Percentiles rank a stretch among this genome's conserved stretches.
phyloP scores from a whole-genome alignment of 176 grass and related monocot genomes.

The Metroxylon sagu region DNA sequence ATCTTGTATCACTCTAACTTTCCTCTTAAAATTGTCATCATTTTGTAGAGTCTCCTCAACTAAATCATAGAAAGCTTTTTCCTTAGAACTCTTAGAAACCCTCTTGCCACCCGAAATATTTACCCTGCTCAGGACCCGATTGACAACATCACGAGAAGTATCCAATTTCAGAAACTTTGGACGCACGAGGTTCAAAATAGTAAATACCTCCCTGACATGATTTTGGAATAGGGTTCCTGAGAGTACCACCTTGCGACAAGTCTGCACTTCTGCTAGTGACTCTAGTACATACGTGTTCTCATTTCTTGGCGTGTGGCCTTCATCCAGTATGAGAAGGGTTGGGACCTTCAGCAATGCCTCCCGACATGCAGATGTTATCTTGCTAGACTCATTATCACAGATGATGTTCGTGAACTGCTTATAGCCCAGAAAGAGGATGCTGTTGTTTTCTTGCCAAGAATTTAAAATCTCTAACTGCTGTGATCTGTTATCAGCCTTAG shows the following conservation, averaged over 20 bases:
- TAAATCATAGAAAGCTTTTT: conserved; percentile 48
- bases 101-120: conserved; percentile 42
- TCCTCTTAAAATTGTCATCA: conserved; percentile 65
- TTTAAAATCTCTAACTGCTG: conserved; percentile 85
- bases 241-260: conserved; percentile 84
- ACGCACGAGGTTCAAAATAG: conserved; percentile 83
- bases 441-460: conserved; percentile 66
- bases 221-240: conserved; percentile 97
- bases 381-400: conserved; percentile 33
- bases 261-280: conserved; percentile 77
- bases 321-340: conserved; percentile 81
- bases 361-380: conserved; percentile 50
- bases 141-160: conserved; percentile 47
- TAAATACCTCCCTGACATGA: conserved; percentile 78
- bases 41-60: conserved; percentile 61
- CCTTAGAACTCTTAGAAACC: conserved; percentile 29
- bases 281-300: conserved; percentile 63
- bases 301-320: conserved; percentile 95
- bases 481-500: conserved; percentile 83
- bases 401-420: conserved; percentile 82
- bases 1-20: conserved; percentile 77
- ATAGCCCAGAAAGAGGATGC: conserved; percentile 94
- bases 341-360: conserved; percentile 75
- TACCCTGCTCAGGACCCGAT: conserved; percentile 67
- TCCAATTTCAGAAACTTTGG: conserved; percentile 85